Base-by-base conservation (phyloP, 2,329 filamentous ascomycete species). In the Fusarium bulbicola region DNA sequence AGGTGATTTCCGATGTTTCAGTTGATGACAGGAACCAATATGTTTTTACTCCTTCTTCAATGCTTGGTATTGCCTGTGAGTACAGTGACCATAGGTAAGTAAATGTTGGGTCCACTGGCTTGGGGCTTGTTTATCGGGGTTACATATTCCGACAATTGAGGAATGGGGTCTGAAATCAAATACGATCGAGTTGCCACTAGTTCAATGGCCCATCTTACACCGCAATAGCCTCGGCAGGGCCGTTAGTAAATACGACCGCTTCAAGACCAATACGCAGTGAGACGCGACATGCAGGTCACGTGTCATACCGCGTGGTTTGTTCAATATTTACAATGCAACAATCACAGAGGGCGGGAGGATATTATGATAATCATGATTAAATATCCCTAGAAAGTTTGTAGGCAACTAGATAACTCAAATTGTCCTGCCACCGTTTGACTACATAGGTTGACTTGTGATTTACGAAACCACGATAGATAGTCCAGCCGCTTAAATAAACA, bases 401-500 rank as follows among this genome's bases (percentile, higher is more conserved):
- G 39, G 28, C 16, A 46, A 34, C 7, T 14, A 36, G 43, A 43
- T 39, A 68, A 62, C 43, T 16, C 12, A 36, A 32, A 40, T 36
- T 13, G 28, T 42, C 58, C 30, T 18, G 11, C 37, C 20, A 7
- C 43, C 36, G 21, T 1, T 32, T 42, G 36, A 63, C 65, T 50
- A 40, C 28, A 26, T 49, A 65, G 49, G 36, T 36, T 30, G 28
- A 65, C 37, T 14, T 49, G 26, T 40, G 24, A 26, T 32, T 21
- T 28, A 40, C 21, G 40, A 43, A 69, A 59, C 36, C 36, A 58
- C 20, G 5, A 45, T 21, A 32, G 24, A 30, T 53, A 36, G 36
- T 59, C 66, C 52, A 59, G 59, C 40, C 66, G 66, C 52, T 59
- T 65, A 28, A 47, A 69, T 46, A 30, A 32, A 59, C 12, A 59